These are phyloP conservation scores for Nicotiana undulata DNA, from an alignment of 257 asterid species.

Conservation along the genomic window DNA sequence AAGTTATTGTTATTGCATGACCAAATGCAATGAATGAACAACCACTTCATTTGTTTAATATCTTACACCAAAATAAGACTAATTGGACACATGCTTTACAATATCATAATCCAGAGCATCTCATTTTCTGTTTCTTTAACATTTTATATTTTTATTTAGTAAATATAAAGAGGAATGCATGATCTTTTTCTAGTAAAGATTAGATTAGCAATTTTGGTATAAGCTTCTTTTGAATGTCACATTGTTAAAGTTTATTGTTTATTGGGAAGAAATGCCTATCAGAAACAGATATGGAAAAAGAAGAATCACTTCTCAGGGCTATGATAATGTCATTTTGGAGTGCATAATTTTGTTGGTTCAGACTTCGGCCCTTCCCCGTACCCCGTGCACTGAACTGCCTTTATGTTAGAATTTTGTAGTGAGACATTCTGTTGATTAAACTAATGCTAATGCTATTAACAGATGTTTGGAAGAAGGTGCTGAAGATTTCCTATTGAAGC, in stretches of 20 bases:
- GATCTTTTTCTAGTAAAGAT: neutral
- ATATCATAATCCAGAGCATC: slow-evolving; percentile 20
- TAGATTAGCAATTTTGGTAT: neutral
- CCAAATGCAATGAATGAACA: slow-evolving; percentile 36
- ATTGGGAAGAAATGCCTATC: neutral
- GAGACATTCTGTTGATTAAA: neutral
- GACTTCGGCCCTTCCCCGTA: no score
- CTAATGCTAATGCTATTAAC: slow-evolving; percentile 5
- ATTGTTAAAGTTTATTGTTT: neutral
- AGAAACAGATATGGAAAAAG: neutral
- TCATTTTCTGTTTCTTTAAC: neutral
- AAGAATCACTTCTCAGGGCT: neutral
- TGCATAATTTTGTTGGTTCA: neutral
- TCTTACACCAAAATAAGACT: slow-evolving; percentile 11
- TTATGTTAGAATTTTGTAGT: neutral
- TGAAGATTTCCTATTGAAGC: slow-evolving; percentile 87
- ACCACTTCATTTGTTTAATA: slow-evolving; percentile 23
- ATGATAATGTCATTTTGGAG: neutral
- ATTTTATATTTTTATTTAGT: neutral
- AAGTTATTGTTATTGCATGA: slow-evolving; percentile 11
- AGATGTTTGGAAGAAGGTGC: slow-evolving; percentile 98
- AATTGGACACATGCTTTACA: slow-evolving; percentile 20
- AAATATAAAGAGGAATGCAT: neutral
- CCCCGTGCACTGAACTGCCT: no score
- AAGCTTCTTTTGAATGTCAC: neutral